phyloP scores from a whole-genome alignment of 2,329 filamentous ascomycete genomes.

The Neoarthrinium moseri region DNA sequence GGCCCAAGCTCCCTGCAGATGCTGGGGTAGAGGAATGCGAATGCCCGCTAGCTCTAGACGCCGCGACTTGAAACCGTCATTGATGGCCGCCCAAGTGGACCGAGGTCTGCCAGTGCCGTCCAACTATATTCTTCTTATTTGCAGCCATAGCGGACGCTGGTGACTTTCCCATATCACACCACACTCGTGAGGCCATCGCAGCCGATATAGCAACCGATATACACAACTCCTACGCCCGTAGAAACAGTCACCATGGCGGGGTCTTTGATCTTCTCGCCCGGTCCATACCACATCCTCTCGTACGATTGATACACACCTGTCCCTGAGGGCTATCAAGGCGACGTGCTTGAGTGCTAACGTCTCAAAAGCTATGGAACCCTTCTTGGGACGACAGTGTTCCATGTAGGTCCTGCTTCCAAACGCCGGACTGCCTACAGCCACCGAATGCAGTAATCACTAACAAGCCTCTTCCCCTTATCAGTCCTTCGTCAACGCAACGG shows the following conservation, averaged over 20 bases:
- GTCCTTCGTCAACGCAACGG: conserved; percentile 73
- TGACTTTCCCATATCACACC: too few species aligned
- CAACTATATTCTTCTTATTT: background rate
- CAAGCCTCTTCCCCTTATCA: conserved; percentile 26
- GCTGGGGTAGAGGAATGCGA: background rate
- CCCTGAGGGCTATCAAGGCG: conserved; percentile 3
- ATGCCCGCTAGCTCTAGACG: background rate
- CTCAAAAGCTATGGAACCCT: conserved; percentile 77
- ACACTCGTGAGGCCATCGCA: too few species aligned
- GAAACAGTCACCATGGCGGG: conserved; percentile 38
- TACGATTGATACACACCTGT: too few species aligned
- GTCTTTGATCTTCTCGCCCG: conserved; percentile 59
- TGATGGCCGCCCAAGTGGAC: conserved; percentile 1
- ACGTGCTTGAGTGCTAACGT: background rate
- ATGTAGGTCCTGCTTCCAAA: conserved; percentile 47
- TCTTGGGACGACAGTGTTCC: conserved; percentile 82
- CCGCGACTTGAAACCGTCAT: conserved; percentile 6
- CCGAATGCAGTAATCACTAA: too few species aligned
- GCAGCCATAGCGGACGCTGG: too few species aligned
- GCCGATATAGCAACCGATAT: too few species aligned
- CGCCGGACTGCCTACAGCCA: too few species aligned
- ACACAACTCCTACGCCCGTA: too few species aligned
- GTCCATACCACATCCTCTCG: conserved; percentile 76
- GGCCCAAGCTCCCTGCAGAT: conserved; percentile 9
- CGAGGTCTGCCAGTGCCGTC: background rate